Evolutionary conservation across 75 land plant species (phyloP), one percentile per base, ranked within the genome.

Genomic region (Cunninghamia lanceolata): DNA sequence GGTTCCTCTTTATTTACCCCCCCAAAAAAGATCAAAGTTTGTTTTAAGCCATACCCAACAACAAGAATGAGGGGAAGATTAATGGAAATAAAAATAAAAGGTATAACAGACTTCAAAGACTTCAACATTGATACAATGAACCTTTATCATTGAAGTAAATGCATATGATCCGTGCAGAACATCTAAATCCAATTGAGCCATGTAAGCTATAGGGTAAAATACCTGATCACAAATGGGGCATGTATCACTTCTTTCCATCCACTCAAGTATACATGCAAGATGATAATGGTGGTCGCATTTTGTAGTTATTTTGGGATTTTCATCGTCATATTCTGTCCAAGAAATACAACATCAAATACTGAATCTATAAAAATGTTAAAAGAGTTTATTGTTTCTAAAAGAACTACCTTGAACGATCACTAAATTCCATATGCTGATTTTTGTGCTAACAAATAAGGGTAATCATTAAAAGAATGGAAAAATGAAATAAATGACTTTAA

Each of bases 181-280:
- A 80, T 80, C 82, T 11, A 43, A 73, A 19, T 45, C 32, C 28
- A 38, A 45, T n/a, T 80, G 47, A 45, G 46, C 9, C 13, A 13
- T n/a, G 32, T 28, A 80, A 80, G 68, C 68, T 63, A 28, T 39
- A 80, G 14, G 75, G 36, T 73, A 73, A 30, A 63, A 73, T 73
- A 91, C 93, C 93, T 92, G 84, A 50, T 92, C 85, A 82, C 93
- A 92, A 2, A 92, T 40, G 4, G 93, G 88, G 34, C 93, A 92
- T 74, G 84, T 86, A 75, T 88, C 87, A 87, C 93, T 92, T 85
- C 93, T 90, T 66, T 92, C 93, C 93, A 94, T 91, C 95, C 95
- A 94, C 63, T 93, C 95, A 82, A 94, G 94, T 56, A 94, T 91
- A 86, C 95, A 94, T 71, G 89, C 85, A 71, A 93, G 89, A 83